A percentile compares a stretch with the other conserved stretches of the same genome.
Evolutionary conservation across 306 rosid species (phyloP).

Genomic region (Clitoria ternatea): DNA sequence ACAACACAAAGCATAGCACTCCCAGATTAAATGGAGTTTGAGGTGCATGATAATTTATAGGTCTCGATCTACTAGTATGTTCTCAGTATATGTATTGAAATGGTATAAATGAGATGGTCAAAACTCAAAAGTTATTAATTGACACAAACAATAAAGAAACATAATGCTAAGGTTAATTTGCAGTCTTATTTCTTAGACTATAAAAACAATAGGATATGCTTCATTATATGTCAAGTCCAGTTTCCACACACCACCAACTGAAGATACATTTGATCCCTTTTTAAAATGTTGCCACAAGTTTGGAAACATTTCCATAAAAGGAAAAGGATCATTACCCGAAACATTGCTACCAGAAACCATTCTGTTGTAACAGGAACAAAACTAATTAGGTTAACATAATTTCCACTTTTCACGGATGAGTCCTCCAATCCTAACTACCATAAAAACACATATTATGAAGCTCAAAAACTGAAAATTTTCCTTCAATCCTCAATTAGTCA

Average conservation of each 20-base stretch:
- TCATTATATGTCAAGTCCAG: neutral
- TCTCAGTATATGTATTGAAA: neutral
- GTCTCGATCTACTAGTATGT: neutral
- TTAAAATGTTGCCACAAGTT: neutral
- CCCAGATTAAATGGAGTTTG: neutral
- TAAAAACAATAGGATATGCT: neutral
- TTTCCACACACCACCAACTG: neutral
- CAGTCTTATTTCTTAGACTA: neutral
- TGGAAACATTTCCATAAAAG: neutral
- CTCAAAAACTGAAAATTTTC: neutral
- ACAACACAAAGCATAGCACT: neutral
- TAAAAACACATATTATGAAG: neutral
- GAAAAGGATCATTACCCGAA: neutral
- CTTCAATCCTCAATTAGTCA: neutral
- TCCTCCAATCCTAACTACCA: neutral
- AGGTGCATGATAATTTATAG: neutral
- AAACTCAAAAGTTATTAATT: neutral
- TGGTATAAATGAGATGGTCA: neutral
- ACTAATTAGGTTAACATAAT: neutral
- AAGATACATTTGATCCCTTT: neutral
- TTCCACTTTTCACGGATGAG: neutral
- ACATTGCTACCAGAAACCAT: neutral
- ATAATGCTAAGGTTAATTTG: neutral
- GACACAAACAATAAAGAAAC: neutral
- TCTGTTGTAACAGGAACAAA: neutral